phyloP scores from a whole-genome alignment of 495 filamentous ascomycete species.

The Aspergillus cristatus region DNA sequence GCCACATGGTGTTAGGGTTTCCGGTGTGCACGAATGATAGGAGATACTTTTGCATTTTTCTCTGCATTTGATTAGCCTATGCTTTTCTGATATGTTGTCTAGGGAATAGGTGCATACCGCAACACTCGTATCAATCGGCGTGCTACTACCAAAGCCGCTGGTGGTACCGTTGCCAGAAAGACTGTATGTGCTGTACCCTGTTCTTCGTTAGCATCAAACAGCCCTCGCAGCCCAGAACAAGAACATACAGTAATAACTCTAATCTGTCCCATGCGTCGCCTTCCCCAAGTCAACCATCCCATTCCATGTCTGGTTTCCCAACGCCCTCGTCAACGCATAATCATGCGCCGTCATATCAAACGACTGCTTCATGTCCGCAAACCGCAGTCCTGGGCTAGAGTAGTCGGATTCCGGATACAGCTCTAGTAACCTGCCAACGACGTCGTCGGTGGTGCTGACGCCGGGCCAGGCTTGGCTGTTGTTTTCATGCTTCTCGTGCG shows the following conservation, averaged over 20 bases:
- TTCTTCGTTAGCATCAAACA: neutral
- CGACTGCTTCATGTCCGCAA: conserved; percentile 26
- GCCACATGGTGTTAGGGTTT: conserved; percentile 24
- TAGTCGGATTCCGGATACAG: conserved; percentile 24
- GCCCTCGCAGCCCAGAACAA: neutral
- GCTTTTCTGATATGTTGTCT: too few relatives aligned
- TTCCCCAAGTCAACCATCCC: conserved; percentile 16
- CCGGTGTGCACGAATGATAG: conserved; percentile 25
- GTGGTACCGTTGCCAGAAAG: conserved; percentile 6
- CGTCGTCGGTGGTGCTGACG: conserved; percentile 22
- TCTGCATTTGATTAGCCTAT: conserved; percentile 3
- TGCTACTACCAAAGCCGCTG: conserved; percentile 4
- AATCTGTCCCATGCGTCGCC: conserved; percentile 26
- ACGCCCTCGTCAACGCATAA: conserved; percentile 20
- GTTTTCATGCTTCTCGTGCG: conserved; percentile 23
- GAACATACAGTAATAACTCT: conserved; percentile 20
- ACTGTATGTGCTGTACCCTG: conserved; percentile 22
- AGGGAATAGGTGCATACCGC: conserved; percentile 4
- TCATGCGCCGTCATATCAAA: conserved; percentile 25
- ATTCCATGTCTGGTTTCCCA: conserved; percentile 27
- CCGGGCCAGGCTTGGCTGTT: conserved; percentile 18
- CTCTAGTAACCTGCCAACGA: conserved; percentile 14
- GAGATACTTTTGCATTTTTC: conserved; percentile 23
- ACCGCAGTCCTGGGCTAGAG: conserved; percentile 18
- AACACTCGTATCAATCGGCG: conserved; percentile 6